A percentile compares a stretch with the other conserved stretches of the same genome.
Conservation (phyloP, 768 basidiomycete species). For the Boletus subparvulus region DNA sequence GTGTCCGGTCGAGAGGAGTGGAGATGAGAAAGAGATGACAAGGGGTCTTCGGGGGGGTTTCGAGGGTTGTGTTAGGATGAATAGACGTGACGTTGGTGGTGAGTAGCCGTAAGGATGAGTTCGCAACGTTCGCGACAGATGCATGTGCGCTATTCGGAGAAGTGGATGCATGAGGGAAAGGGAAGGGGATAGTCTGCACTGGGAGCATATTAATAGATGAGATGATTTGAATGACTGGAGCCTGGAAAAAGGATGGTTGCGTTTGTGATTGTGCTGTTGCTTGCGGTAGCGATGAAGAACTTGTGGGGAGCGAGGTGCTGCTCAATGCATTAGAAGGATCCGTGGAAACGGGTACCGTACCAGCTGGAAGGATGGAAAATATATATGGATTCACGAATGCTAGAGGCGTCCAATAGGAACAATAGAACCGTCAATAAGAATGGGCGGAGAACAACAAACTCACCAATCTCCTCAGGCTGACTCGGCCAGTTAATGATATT, state of each 20-base stretch:
- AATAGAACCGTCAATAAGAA: slow-evolving; percentile 63
- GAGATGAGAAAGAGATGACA: slow-evolving; percentile 61
- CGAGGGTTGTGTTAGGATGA: slow-evolving; percentile 38
- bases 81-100: slow-evolving; percentile 41
- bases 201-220: slow-evolving; percentile 65
- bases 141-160: slow-evolving; percentile 8
- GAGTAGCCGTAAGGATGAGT: slow-evolving; percentile 63
- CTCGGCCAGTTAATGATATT: slow-evolving; percentile 67
- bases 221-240: slow-evolving; percentile 65
- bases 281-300: slow-evolving; percentile 13
- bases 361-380: slow-evolving; percentile 70
- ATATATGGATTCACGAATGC: slow-evolving; percentile 78
- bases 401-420: slow-evolving; percentile 47
- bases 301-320: slow-evolving; percentile 8
- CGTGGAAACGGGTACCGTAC: slow-evolving; percentile 45
- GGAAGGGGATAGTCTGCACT: slow-evolving; percentile 64
- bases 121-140: slow-evolving; percentile 24
- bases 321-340: slow-evolving; percentile 22
- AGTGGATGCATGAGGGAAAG: slow-evolving; percentile 44
- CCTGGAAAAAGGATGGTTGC: slow-evolving; percentile 43
- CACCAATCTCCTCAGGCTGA: slow-evolving; percentile 81
- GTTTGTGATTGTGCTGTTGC: slow-evolving; percentile 24
- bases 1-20: slow-evolving; percentile 70
- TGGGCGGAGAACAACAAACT: slow-evolving; percentile 5
- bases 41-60: background rate